Percentiles rank a stretch among this genome's conserved stretches.
Evolutionary conservation across 768 basidiomycete species (phyloP).

Genomic region (Serendipita indica): DNA sequence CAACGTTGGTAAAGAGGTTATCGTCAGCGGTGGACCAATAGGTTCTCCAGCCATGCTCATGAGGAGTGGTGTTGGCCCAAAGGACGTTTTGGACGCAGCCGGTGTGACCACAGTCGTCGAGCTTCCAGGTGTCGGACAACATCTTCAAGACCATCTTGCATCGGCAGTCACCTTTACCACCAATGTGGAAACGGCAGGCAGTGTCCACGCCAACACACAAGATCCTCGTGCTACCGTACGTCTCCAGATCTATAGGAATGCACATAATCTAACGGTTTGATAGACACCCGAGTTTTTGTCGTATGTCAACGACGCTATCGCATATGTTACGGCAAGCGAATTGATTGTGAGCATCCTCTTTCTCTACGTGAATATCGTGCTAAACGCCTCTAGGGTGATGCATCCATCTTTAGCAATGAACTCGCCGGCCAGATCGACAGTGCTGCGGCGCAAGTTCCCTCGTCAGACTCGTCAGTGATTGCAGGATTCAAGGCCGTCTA

Average conservation of each 20-base stretch:
- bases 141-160: conserved; percentile 40
- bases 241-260: not conserved
- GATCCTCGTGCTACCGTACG: not conserved
- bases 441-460: conserved; percentile 29
- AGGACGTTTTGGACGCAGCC: conserved; percentile 33
- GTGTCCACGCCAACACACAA: conserved; percentile 18
- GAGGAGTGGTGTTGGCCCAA: conserved; percentile 44
- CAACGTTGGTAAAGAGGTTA: conserved; percentile 45
- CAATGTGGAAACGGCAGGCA: conserved; percentile 25
- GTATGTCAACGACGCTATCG: conserved; percentile 48
- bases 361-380: not conserved
- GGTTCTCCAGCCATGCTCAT: conserved; percentile 41
- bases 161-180: conserved; percentile 28
- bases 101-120: conserved; percentile 29
- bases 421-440: conserved; percentile 23
- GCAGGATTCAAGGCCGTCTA: conserved; percentile 45
- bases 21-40: conserved; percentile 32
- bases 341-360: conserved; percentile 25
- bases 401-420: conserved; percentile 23
- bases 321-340: conserved; percentile 39
- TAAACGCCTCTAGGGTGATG: conserved; percentile 18
- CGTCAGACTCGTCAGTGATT: conserved; percentile 30
- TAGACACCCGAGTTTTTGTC: conserved; percentile 28
- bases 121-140: conserved; percentile 46
- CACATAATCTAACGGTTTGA: not conserved